These are phyloP conservation scores for Apophysomyces trapeziformis DNA, from an alignment of 371 early-diverging fungal species.

Conservation along the genomic window DNA sequence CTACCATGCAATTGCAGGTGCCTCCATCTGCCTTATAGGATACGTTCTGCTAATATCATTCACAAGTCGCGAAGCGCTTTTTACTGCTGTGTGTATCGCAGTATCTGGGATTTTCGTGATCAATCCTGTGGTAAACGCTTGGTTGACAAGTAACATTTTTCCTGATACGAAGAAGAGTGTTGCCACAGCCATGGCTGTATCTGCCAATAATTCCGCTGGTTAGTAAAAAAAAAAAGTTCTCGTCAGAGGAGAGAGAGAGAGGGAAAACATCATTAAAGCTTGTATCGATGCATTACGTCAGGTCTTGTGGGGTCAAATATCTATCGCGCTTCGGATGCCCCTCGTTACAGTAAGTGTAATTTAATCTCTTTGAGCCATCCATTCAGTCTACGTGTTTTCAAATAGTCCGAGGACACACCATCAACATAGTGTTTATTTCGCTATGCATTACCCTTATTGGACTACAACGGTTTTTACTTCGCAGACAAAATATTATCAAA, in stretches of 20 bases:
- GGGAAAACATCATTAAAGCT: no score
- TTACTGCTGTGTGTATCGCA: slow-evolving; percentile 46
- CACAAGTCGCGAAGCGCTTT: slow-evolving; percentile 22
- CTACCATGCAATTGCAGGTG: slow-evolving; percentile 46
- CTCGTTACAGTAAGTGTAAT: slow-evolving; percentile 38
- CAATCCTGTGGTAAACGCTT: slow-evolving; percentile 55
- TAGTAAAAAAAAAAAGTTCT: not conserved
- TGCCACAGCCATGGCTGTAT: slow-evolving; percentile 54
- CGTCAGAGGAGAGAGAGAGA: no score
- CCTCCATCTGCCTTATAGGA: slow-evolving; percentile 37
- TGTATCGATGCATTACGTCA: not conserved
- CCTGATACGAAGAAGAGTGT: slow-evolving; percentile 55
- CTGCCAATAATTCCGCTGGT: slow-evolving; percentile 53
- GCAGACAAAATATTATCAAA: slow-evolving; percentile 18
- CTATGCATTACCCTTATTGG: slow-evolving; percentile 36
- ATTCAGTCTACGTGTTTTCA: not conserved
- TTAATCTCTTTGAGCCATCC: not conserved
- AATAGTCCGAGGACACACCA: slow-evolving; percentile 43
- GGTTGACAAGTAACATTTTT: slow-evolving; percentile 51
- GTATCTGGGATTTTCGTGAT: slow-evolving; percentile 52
- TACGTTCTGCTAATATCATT: slow-evolving; percentile 35
- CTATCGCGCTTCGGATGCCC: slow-evolving; percentile 50
- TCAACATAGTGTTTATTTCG: slow-evolving; percentile 35
- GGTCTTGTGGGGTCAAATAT: slow-evolving; percentile 50
- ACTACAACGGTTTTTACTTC: slow-evolving; percentile 35